These are phyloP conservation scores for Arctium minus DNA, from an alignment of 129 eudicot species.

Conservation along the genomic window DNA sequence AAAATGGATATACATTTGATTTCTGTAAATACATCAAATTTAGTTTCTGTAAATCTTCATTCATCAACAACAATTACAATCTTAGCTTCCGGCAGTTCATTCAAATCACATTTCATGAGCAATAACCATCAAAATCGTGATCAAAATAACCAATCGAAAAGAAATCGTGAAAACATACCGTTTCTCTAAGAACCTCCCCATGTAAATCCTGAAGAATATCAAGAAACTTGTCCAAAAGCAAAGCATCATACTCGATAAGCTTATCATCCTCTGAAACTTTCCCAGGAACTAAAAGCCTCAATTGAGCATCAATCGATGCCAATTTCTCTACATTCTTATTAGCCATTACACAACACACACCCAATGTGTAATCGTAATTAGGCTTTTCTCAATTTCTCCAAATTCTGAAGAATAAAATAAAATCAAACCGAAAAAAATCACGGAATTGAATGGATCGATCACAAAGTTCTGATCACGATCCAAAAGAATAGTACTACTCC, in stretches of 20 bases:
- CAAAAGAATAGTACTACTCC: slow-evolving; percentile 15
- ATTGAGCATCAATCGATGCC: slow-evolving; percentile 39
- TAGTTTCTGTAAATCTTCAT: not conserved
- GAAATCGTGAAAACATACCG: slow-evolving; percentile 24
- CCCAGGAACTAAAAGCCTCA: slow-evolving; percentile 36
- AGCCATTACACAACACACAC: slow-evolving; percentile 18
- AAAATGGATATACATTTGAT: not conserved
- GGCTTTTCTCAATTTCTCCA: not conserved
- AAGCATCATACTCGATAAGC: slow-evolving; percentile 88
- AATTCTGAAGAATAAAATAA: not conserved
- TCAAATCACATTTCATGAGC: not conserved
- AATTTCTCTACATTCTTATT: slow-evolving; percentile 25
- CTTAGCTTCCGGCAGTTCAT: not conserved
- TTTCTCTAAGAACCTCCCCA: slow-evolving; percentile 83
- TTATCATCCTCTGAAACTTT: slow-evolving; percentile 45
- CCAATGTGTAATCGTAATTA: not conserved
- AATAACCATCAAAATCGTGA: not conserved
- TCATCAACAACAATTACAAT: not conserved
- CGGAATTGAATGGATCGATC: slow-evolving; percentile 5
- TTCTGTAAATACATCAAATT: not conserved
- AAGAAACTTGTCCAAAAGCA: slow-evolving; percentile 81
- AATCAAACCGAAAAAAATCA: not conserved
- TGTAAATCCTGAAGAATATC: slow-evolving; percentile 91
- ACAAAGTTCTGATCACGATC: slow-evolving; percentile 22
- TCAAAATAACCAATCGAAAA: too few relatives aligned